These are phyloP conservation scores for Sphagnurus paluster DNA, from an alignment of 1,284 basidiomycete genomes.

Conservation along the genomic window DNA sequence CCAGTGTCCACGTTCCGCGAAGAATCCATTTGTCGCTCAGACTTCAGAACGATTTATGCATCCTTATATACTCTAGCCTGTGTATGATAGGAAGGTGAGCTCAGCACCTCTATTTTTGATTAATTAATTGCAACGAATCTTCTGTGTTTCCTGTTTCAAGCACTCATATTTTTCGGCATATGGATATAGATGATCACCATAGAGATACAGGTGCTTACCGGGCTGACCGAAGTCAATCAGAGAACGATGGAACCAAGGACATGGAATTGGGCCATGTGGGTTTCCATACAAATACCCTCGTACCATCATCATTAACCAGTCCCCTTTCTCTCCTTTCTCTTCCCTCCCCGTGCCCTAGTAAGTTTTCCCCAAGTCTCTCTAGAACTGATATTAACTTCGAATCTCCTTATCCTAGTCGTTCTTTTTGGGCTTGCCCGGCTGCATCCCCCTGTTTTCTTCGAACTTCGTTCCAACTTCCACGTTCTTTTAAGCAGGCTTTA, in stretches of 20 bases:
- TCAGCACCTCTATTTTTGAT: too few relatives aligned
- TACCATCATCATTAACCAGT: slow-evolving; percentile 16
- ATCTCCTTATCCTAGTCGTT: slow-evolving; percentile 27
- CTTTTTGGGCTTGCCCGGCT: slow-evolving; percentile 67
- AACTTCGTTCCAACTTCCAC: slow-evolving; percentile 32
- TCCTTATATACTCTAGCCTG: too few relatives aligned
- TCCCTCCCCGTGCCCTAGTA: slow-evolving; percentile 35
- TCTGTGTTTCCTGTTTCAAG: neutral
- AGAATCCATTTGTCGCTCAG: too few relatives aligned
- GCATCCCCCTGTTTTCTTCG: slow-evolving; percentile 60
- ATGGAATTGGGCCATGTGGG: slow-evolving; percentile 22
- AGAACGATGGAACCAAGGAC: slow-evolving; percentile 22
- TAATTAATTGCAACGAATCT: neutral
- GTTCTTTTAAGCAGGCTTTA: slow-evolving; percentile 34
- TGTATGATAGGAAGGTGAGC: too few relatives aligned
- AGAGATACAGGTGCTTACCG: slow-evolving; percentile 28
- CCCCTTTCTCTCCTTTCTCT: slow-evolving; percentile 25
- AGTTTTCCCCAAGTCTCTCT: slow-evolving; percentile 14
- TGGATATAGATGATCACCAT: too few relatives aligned
- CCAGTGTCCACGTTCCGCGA: too few relatives aligned
- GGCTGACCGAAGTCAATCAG: slow-evolving; percentile 33
- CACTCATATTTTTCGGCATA: too few relatives aligned
- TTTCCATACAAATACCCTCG: slow-evolving; percentile 14
- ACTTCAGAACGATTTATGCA: too few relatives aligned
- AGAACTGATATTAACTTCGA: slow-evolving; percentile 9